Evolutionary conservation across 352 stramenopile species (phyloP).

Genomic region (Thraustochytrium striatum): DNA sequence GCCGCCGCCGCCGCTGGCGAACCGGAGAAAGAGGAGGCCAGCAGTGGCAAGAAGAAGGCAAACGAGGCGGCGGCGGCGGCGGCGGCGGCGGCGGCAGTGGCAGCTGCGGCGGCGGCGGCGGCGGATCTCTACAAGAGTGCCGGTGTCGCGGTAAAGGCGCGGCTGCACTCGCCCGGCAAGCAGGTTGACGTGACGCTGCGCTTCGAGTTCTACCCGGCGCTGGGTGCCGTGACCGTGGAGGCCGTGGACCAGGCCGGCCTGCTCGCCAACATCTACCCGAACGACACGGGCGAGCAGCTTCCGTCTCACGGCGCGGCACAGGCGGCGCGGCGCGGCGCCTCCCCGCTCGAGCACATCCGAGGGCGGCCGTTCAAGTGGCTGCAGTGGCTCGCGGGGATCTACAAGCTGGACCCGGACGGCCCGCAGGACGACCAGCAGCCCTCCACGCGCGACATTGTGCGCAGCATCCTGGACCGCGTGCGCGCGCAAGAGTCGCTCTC

Average conservation of each 20-base stretch:
- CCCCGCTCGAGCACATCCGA: background rate
- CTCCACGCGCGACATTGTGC: constrained; percentile 18
- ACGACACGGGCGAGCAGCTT: constrained; percentile 40
- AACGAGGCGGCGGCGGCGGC: background rate
- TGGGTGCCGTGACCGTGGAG: constrained; percentile 39
- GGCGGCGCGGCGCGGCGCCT: background rate
- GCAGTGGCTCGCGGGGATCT: constrained; percentile 39
- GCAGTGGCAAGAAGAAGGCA: background rate
- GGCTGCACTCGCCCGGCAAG: background rate
- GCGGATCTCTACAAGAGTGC: background rate
- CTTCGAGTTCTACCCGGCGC: constrained; percentile 6
- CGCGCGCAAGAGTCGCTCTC: constrained; percentile 42
- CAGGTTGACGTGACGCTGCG: constrained; percentile 30
- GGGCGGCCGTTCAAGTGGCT: constrained; percentile 46
- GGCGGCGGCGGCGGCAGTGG: too few species aligned
- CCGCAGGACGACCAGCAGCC: background rate
- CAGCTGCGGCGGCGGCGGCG: background rate
- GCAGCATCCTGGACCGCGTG: constrained; percentile 43
- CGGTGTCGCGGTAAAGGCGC: background rate
- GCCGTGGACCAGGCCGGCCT: constrained; percentile 16
- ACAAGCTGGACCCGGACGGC: constrained; percentile 24
- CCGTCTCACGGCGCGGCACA: background rate
- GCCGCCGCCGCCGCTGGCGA: too few species aligned
- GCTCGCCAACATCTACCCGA: constrained; percentile 46
- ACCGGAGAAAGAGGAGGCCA: too few species aligned